These are phyloP conservation scores for Gillenia trifoliata DNA, from an alignment of 306 rosid species.

Conservation along the genomic window DNA sequence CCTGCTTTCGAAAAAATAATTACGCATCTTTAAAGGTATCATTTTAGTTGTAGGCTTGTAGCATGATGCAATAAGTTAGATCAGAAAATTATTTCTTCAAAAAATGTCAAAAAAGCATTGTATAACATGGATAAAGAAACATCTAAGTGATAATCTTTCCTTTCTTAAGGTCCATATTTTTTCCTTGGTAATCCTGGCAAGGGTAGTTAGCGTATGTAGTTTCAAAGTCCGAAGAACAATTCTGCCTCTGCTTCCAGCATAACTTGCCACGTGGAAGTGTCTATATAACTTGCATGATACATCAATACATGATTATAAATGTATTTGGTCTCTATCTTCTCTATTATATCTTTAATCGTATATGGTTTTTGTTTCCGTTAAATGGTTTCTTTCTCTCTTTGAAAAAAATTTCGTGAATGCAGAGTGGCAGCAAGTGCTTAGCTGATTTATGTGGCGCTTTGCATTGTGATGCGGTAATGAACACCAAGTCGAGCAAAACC, in stretches of 20 bases:
- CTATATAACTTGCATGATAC: background rate
- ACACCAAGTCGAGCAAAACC: constrained; percentile 54
- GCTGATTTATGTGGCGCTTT: constrained; percentile 95
- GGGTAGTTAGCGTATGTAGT: background rate
- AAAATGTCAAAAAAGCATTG: background rate
- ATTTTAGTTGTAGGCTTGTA: background rate
- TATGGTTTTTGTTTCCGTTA: background rate
- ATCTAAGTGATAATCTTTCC: background rate
- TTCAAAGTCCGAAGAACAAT: background rate
- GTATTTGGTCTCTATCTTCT: background rate
- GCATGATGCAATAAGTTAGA: background rate
- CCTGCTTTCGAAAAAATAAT: background rate
- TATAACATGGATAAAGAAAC: background rate
- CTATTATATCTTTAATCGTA: background rate
- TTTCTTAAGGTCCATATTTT: background rate
- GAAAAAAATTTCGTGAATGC: constrained; percentile 23
- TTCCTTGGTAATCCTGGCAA: background rate
- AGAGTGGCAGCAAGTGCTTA: constrained; percentile 79
- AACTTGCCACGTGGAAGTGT: background rate
- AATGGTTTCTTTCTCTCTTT: background rate
- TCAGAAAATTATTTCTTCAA: background rate
- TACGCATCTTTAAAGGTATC: background rate
- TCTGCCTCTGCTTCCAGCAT: background rate
- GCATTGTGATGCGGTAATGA: constrained; percentile 68
- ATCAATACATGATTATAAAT: background rate